Evolutionary conservation across 352 stramenopile genomes (phyloP).

Genomic region (Phytophthora aleatoria): DNA sequence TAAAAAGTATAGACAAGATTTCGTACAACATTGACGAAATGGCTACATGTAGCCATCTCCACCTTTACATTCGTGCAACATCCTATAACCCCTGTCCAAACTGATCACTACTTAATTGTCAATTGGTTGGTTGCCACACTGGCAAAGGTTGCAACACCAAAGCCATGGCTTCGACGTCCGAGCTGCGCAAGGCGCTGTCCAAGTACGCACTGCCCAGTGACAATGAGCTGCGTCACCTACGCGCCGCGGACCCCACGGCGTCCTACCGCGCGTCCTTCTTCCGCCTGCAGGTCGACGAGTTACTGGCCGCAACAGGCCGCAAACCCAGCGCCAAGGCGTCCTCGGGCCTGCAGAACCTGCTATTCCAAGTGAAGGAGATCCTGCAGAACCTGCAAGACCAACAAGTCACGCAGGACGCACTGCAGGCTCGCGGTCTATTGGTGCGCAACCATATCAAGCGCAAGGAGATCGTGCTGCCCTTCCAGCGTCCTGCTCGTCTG

Average conservation of each 20-base stretch:
- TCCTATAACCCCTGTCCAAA: background rate
- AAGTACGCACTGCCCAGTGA: conserved; percentile 91
- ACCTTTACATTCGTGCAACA: background rate
- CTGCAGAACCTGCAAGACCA: conserved; percentile 65
- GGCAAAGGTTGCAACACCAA: conserved; percentile 6
- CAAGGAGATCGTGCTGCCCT: conserved; percentile 89
- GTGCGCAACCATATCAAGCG: conserved; percentile 79
- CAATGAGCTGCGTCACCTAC: conserved; percentile 80
- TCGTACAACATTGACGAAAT: background rate
- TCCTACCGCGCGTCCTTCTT: conserved; percentile 87
- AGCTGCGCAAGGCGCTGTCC: conserved; percentile 77
- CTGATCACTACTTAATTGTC: background rate
- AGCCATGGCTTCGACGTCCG: conserved; percentile 23
- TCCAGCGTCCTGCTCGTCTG: conserved; percentile 70
- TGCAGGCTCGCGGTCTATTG: conserved; percentile 58
- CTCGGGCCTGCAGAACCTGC: conserved; percentile 60
- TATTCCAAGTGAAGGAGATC: conserved; percentile 85
- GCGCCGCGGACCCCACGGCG: conserved; percentile 73
- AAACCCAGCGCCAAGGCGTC: conserved; percentile 53
- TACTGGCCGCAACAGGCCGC: conserved; percentile 75
- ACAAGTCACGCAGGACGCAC: conserved; percentile 75
- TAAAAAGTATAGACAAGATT: too few relatives aligned
- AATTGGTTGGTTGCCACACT: conserved; percentile 25
- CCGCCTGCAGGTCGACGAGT: conserved; percentile 84
- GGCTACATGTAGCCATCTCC: background rate